Evolutionary conservation across 306 rosid species (phyloP), one percentile per base, ranked within the genome.

Genomic region (Ceratonia siliqua): DNA sequence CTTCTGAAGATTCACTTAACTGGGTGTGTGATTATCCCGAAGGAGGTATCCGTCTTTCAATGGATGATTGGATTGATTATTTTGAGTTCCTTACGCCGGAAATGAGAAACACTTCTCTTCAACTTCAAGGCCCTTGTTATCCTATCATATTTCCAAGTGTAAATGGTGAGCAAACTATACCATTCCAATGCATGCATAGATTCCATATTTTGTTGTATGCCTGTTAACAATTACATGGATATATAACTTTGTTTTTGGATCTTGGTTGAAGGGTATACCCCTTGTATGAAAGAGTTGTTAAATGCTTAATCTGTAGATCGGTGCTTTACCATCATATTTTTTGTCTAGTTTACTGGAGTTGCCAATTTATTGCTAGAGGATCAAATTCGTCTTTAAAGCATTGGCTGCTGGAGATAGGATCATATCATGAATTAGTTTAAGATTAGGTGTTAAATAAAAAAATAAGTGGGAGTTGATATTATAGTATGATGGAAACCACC

Each of bases 11-110:
- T 78, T 78, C 90, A 36, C 87, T 94, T 35, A 83, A 9, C 74
- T 94, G 98, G 98, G 96, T 94, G 49, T 94, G 98, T 56, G 96
- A 91, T 81, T 94, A 94, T 82, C 98, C 98, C 0, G 98, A 90
- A 43, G 97, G 97, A 66, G 96, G 90, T 68, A 91, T 94, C 43
- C 89, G 79, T 53, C 83, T 94, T 36, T 79, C 91, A 0, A 82
- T 41, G 86, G 79, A 70, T 3, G 96, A 91, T 66, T 94, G 98
- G 98, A 82, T 90, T n/a, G 81, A 94, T 81, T 94, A 94, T 73
- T 94, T 57, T 79, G 95, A 94, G 90, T 90, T 90, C 58, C 98
- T 94, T 67, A 91, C 94, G 0, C 97, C 93, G 0, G 96, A 91
- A 80, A 88, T 90, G 98, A 90, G 97, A 74, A 94, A 94, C 79